Conservation (phyloP, 495 filamentous ascomycete species). For the Rostrohypoxylon terebratum region DNA sequence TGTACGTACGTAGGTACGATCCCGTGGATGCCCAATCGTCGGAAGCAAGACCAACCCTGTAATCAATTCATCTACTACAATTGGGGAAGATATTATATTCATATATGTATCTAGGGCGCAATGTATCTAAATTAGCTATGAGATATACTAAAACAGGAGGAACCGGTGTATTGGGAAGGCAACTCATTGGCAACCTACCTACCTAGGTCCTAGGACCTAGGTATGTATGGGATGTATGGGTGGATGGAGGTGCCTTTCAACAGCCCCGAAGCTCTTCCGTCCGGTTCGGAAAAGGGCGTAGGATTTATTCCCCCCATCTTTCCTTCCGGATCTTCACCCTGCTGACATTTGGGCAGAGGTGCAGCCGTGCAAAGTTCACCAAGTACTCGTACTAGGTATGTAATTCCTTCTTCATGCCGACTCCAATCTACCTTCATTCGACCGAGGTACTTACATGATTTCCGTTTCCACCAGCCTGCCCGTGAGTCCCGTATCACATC, state of each 20-base stretch:
- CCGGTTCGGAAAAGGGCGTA: slow-evolving; percentile 43
- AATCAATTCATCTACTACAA: slow-evolving; percentile 19
- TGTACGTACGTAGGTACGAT: slow-evolving; percentile 42
- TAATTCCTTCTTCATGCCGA: slow-evolving; percentile 39
- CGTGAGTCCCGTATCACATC: slow-evolving; percentile 36
- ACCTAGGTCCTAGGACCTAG: neutral
- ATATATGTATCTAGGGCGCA: neutral
- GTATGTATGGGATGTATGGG: too few species aligned
- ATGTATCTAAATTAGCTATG: slow-evolving; percentile 27
- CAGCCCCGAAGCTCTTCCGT: slow-evolving; percentile 34
- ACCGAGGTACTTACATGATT: slow-evolving; percentile 25
- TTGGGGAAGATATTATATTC: slow-evolving; percentile 15
- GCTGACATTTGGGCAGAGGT: slow-evolving; percentile 47
- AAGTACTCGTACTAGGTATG: slow-evolving; percentile 45
- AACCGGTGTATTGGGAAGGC: slow-evolving; percentile 39
- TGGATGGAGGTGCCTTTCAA: neutral
- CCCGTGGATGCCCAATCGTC: slow-evolving; percentile 51
- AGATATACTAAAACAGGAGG: slow-evolving; percentile 26
- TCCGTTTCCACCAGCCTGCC: slow-evolving; percentile 22
- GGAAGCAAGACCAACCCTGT: slow-evolving; percentile 38
- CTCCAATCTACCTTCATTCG: slow-evolving; percentile 27
- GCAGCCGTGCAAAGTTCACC: slow-evolving; percentile 40
- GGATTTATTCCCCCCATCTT: slow-evolving; percentile 34
- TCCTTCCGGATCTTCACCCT: slow-evolving; percentile 43
- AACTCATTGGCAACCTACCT: slow-evolving; percentile 38